Evolutionary conservation across 2,329 filamentous ascomycete species (phyloP), one percentile per base, ranked within the genome.

Genomic region (Trematosphaeria pertusa): DNA sequence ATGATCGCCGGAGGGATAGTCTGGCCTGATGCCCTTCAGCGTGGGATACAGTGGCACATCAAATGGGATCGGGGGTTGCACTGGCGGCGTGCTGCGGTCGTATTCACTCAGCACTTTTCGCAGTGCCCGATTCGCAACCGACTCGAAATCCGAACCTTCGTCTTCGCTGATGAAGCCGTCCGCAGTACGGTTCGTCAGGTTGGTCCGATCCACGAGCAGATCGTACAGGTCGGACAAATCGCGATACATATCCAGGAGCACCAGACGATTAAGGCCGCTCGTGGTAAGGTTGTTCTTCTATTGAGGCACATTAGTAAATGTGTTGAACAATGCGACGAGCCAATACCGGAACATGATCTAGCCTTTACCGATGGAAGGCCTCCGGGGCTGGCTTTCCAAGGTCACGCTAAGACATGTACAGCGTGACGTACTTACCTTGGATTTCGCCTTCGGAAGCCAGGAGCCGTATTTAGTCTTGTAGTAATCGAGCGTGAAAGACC

Each of bases 161-260:
- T 81, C 81, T 1, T 80, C 77, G 1, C 79, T 80, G 17, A 84
- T 78, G 4, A 82, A 79, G 56, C 88, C 83, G 61, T 92, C 88
- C 20, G 87, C 85, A 2, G 87, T 87, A 48, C 93, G 85, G 1
- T 89, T 89, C 0, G 93, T 97, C 21, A 95, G 72, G 24, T 84
- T 82, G 19, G 81, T 82, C 18, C 91, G 86, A 69, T 97, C 91
- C 4, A 91, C 94, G 11, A 96, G 75, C 48, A 96, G 78, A 64
- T 97, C 92, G 72, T 97, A 97, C 12, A 97, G 77, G 30, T 86
- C 84, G 58, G 89, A 89, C 62, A 97, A 84, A 68, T 99, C 93
- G 19, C 85, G 81, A 73, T 97, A 97, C 7, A 97, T 75, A 33
- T 89, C 86, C 65, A 85, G 85, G 32, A 97, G 77, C 5, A 96